Conservation (phyloP, 1,139 yeast species). For the Candida neerlandica region DNA sequence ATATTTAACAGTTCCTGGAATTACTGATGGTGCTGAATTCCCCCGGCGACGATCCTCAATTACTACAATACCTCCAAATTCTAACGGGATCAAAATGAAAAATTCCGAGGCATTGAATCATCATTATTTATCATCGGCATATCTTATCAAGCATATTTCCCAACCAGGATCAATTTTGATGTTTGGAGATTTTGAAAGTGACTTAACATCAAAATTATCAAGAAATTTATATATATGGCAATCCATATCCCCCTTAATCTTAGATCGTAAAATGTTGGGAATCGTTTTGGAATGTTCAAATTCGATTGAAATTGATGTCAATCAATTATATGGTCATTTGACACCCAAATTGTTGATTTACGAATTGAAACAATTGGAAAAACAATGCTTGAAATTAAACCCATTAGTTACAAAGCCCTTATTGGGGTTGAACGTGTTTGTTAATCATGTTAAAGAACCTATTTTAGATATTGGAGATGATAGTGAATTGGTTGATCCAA, state of each 20-base stretch:
- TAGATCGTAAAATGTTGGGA: conserved; percentile 41
- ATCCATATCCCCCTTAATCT: conserved; percentile 49
- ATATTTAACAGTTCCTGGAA: background rate
- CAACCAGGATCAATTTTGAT: conserved; percentile 38
- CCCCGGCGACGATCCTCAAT: conserved; percentile 18
- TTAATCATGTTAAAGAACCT: conserved; percentile 75
- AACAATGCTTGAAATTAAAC: conserved; percentile 18
- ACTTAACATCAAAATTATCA: conserved; percentile 43
- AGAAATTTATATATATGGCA: conserved; percentile 60
- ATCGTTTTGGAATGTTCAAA: conserved; percentile 81
- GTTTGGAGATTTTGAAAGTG: conserved; percentile 86
- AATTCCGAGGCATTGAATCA: conserved; percentile 11
- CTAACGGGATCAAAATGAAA: conserved; percentile 9
- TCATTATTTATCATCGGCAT: conserved; percentile 49
- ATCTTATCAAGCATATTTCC: conserved; percentile 39
- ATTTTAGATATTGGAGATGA: conserved; percentile 15
- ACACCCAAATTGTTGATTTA: conserved; percentile 63
- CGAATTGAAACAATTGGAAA: conserved; percentile 52
- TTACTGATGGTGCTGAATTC: conserved; percentile 10
- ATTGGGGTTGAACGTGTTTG: conserved; percentile 53
- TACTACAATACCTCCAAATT: conserved; percentile 15
- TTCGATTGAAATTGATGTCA: conserved; percentile 44
- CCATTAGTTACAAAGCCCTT: conserved; percentile 32
- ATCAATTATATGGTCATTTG: conserved; percentile 72
- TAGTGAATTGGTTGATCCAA: conserved; percentile 48